These are phyloP conservation scores for Heliamphora pulchella DNA, from an alignment of 179 eudicot species.

Conservation along the genomic window DNA sequence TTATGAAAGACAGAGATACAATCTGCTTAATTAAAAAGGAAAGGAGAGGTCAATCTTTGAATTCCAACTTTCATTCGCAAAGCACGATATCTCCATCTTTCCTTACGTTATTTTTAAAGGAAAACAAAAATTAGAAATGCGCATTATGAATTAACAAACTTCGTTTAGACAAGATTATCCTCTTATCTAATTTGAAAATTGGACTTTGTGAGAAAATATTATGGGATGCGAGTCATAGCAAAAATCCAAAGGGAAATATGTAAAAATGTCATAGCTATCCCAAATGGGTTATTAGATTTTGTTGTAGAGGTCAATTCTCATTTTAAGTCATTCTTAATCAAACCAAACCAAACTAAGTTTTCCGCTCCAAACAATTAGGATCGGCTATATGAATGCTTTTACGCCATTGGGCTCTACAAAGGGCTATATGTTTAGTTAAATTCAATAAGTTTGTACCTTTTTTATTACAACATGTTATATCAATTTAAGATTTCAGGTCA, in stretches of 20 bases:
- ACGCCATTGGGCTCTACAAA: no score
- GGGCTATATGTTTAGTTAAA: no score
- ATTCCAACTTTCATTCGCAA: not conserved
- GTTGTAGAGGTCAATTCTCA: not conserved
- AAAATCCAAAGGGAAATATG: not conserved
- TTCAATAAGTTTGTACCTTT: no score
- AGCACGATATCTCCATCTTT: not conserved
- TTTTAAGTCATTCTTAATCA: not conserved
- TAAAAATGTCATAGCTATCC: no score
- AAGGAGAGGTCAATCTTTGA: not conserved
- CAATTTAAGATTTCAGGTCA: not conserved
- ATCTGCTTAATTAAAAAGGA: not conserved
- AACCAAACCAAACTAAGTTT: no score
- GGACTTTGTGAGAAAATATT: not conserved
- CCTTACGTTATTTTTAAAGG: no score
- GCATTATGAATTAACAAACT: not conserved
- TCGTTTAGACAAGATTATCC: not conserved
- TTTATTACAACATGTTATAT: no score
- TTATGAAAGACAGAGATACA: not conserved
- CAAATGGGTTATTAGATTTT: not conserved
- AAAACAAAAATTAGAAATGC: not conserved
- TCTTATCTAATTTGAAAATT: not conserved
- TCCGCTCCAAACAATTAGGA: no score
- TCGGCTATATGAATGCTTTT: no score
- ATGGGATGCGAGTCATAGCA: not conserved